Evolutionary conservation across 108 stramenopile genomes (phyloP).

Genomic region (Stephanodiscus triporus): DNA sequence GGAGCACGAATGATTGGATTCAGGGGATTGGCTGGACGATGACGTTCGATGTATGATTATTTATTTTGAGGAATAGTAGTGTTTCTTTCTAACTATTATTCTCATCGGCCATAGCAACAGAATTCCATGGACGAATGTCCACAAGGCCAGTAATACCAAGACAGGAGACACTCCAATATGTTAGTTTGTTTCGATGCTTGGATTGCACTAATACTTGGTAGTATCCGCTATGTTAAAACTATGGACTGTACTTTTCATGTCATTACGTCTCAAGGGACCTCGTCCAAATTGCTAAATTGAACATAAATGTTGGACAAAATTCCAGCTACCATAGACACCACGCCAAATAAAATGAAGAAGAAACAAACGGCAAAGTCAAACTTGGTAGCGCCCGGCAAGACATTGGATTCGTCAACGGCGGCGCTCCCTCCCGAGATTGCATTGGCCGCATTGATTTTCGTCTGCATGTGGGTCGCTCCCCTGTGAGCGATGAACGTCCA

Average conservation of each 20-base stretch:
- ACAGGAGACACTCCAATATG: not conserved
- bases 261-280: not conserved
- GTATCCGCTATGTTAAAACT: not conserved
- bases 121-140: not conserved
- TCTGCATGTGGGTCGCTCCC: constrained; percentile 30
- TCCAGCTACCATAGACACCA: constrained; percentile 65
- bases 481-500: constrained; percentile 47
- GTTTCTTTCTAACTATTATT: not conserved
- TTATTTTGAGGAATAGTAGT: too few species aligned
- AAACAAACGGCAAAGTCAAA: constrained; percentile 60
- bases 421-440: constrained; percentile 19
- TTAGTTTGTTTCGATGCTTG: too few species aligned
- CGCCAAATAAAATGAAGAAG: constrained; percentile 78
- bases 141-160: not conserved
- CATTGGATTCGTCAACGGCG: constrained; percentile 16
- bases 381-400: constrained; percentile 47
- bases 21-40: not conserved
- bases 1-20: not conserved
- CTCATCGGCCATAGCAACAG: not conserved
- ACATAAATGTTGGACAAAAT: constrained; percentile 72
- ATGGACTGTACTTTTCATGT: too few species aligned
- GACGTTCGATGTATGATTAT: too few species aligned
- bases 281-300: constrained; percentile 40
- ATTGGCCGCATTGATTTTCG: constrained; percentile 31
- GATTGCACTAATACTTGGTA: too few species aligned